Conservation (phyloP, 1,139 yeast species). For the Hyphopichia buzzinii region DNA sequence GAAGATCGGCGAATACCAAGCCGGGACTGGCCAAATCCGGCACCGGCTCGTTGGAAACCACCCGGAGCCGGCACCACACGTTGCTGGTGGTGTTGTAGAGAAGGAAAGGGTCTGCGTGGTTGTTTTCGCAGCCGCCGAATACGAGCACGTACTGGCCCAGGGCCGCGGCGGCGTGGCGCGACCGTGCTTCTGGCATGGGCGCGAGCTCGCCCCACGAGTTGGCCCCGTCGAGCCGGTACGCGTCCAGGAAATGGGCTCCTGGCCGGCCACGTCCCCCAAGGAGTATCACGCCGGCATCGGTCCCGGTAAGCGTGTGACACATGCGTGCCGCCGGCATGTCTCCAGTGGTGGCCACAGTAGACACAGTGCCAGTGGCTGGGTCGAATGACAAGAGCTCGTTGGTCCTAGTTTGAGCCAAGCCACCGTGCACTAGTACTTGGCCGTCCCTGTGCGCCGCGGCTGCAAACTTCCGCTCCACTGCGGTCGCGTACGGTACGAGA, state of each 20-base stretch:
- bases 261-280: constrained; percentile 75
- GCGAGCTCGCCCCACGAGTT: constrained; percentile 12
- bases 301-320: constrained; percentile 53
- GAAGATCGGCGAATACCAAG: constrained; percentile 16
- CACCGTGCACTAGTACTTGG: constrained; percentile 49
- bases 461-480: constrained; percentile 45
- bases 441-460: constrained; percentile 31
- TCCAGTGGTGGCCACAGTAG: constrained; percentile 8
- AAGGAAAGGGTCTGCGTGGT: constrained; percentile 13
- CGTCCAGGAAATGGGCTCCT: constrained; percentile 35
- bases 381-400: constrained; percentile 16
- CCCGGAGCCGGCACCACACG: constrained; percentile 11
- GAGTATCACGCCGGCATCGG: constrained; percentile 27
- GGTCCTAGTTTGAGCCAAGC: constrained; percentile 47
- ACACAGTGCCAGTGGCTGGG: constrained; percentile 12
- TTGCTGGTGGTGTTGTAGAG: constrained; percentile 18
- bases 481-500: background rate
- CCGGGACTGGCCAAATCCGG: constrained; percentile 28
- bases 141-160: constrained; percentile 42
- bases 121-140: constrained; percentile 47
- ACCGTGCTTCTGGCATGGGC: constrained; percentile 37
- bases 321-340: constrained; percentile 45
- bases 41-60: constrained; percentile 12
- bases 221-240: constrained; percentile 17
- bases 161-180: constrained; percentile 51